A percentile compares a stretch with the other conserved stretches of the same genome.
Evolutionary conservation across 2,329 filamentous ascomycete genomes (phyloP).

Genomic region (Cordyceps militaris): DNA sequence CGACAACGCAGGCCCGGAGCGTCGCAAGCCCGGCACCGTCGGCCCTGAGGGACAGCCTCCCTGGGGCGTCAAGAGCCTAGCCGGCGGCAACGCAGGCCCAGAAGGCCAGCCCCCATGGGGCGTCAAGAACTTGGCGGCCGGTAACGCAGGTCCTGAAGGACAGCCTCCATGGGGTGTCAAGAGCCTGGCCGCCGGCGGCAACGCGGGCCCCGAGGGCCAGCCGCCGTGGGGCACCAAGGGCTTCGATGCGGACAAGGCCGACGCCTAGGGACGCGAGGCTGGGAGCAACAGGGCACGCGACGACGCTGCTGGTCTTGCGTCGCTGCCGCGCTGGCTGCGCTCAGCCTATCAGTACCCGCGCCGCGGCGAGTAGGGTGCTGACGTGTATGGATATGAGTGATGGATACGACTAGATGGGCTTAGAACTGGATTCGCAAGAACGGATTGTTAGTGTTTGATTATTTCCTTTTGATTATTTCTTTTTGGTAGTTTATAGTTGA

Average conservation of each 20-base stretch:
- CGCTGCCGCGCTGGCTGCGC: slow-evolving; percentile 9
- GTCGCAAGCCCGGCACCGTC: neutral
- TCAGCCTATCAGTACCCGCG: slow-evolving; percentile 2
- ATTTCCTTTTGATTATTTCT: neutral
- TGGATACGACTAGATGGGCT: neutral
- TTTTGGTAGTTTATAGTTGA: neutral
- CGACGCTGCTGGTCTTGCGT: neutral
- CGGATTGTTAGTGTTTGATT: neutral
- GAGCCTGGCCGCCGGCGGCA: neutral
- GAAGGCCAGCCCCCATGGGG: neutral
- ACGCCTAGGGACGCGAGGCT: slow-evolving; percentile 7
- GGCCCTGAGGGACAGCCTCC: neutral
- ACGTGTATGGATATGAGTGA: neutral
- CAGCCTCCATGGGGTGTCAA: neutral
- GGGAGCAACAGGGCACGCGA: neutral
- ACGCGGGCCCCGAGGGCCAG: neutral
- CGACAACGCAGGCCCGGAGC: neutral
- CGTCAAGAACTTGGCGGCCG: neutral
- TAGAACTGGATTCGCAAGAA: slow-evolving; percentile 7
- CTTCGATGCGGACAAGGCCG: neutral
- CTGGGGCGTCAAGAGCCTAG: neutral
- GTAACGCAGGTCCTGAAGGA: neutral
- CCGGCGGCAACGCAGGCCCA: neutral
- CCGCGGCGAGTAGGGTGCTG: neutral
- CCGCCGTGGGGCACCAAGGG: neutral